Percentiles rank a stretch among this genome's conserved stretches.
These are phyloP conservation scores for Ophiorrhiza pumila DNA, from an alignment of 257 asterid species.

Conservation along the genomic window DNA sequence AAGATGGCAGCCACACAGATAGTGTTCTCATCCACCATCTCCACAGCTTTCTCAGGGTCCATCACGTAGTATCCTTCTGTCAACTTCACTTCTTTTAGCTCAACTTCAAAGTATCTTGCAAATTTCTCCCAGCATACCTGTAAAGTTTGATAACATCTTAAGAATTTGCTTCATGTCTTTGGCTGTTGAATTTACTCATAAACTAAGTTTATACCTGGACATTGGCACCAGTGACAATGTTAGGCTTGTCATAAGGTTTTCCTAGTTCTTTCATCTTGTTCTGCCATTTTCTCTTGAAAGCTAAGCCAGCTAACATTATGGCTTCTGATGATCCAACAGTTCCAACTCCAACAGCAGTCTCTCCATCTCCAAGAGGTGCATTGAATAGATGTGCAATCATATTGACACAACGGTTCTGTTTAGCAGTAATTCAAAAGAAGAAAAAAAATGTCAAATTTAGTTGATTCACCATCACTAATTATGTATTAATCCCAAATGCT, in stretches of 20 bases:
- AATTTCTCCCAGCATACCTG: slow-evolving; percentile 93
- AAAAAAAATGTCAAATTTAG: not conserved
- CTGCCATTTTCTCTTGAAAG: slow-evolving; percentile 90
- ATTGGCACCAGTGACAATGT: slow-evolving; percentile 88
- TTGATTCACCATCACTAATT: too few species aligned
- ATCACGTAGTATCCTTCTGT: slow-evolving; percentile 82
- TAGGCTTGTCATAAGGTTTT: slow-evolving; percentile 80
- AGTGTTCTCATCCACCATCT: slow-evolving; percentile 90
- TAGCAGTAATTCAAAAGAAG: not conserved
- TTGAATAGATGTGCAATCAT: slow-evolving; percentile 87
- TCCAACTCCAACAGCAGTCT: slow-evolving; percentile 84
- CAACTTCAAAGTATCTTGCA: slow-evolving; percentile 88
- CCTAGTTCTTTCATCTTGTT: slow-evolving; percentile 75
- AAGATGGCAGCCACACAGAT: slow-evolving; percentile 88
- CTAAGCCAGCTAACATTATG: slow-evolving; percentile 91
- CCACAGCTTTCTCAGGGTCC: slow-evolving; percentile 85
- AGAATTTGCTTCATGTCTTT: not conserved
- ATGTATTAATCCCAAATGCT: too few species aligned
- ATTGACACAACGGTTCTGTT: slow-evolving; percentile 84
- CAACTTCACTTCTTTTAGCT: slow-evolving; percentile 78
- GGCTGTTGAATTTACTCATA: not conserved
- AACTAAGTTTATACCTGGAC: slow-evolving; percentile 51
- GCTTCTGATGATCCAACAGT: slow-evolving; percentile 96
- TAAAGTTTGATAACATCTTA: not conserved
- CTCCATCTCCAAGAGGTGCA: slow-evolving; percentile 73